A percentile compares a stretch with the other conserved stretches of the same genome.
phyloP scores from a whole-genome alignment of 352 stramenopile genomes.

The Saprolegnia diclina region DNA sequence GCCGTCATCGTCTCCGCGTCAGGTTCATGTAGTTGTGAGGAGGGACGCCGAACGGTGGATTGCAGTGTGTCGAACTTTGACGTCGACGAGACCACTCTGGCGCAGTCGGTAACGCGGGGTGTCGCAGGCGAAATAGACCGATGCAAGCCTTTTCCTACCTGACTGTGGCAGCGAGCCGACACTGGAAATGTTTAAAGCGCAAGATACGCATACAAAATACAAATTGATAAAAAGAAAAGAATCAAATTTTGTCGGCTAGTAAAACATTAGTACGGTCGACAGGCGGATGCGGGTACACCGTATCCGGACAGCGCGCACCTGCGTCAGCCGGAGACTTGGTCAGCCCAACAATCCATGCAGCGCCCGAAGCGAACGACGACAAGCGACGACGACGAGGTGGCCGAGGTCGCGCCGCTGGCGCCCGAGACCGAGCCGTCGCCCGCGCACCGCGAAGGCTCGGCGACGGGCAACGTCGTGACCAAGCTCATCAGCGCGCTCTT shows the following conservation, averaged over 20 bases:
- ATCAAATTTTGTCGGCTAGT: not conserved
- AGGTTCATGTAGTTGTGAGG: not conserved
- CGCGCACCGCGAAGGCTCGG: not conserved
- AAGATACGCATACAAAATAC: not conserved
- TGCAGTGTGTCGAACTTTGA: not conserved
- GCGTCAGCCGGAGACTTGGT: not conserved
- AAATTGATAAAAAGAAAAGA: not conserved
- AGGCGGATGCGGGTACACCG: not conserved
- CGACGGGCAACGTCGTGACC: constrained; percentile 5
- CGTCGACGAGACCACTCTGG: not conserved
- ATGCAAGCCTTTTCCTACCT: not conserved
- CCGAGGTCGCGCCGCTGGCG: not conserved
- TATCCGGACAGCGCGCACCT: not conserved
- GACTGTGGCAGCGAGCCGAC: not conserved
- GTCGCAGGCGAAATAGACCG: not conserved
- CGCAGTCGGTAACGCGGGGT: not conserved
- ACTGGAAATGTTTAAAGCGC: not conserved
- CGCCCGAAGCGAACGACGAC: constrained; percentile 15
- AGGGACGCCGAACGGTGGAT: too few species aligned
- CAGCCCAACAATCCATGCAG: not conserved
- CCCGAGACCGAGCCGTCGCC: not conserved
- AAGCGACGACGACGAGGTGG: constrained; percentile 4
- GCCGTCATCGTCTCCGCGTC: too few species aligned
- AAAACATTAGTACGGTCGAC: not conserved
- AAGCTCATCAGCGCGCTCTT: constrained; percentile 34